Evolutionary conservation across 768 basidiomycete species (phyloP).

Genomic region (Dentipellis fragilis): DNA sequence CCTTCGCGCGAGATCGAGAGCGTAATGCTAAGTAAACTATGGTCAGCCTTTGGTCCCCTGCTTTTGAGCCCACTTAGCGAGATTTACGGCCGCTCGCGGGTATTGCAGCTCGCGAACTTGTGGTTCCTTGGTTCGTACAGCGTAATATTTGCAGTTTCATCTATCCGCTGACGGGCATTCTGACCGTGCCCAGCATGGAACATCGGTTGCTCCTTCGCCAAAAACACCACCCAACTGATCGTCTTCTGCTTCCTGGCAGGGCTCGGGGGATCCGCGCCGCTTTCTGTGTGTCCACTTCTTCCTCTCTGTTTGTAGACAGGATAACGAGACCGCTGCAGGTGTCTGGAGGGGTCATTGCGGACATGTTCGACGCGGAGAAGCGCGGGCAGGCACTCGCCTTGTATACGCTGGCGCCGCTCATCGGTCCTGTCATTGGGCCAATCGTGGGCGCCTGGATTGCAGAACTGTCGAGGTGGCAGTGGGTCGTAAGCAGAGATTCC

Average conservation of each 20-base stretch:
- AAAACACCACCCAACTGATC: slow-evolving; percentile 26
- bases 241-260: slow-evolving; percentile 50
- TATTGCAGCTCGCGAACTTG: slow-evolving; percentile 52
- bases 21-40: neutral
- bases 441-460: slow-evolving; percentile 62
- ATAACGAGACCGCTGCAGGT: neutral
- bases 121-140: slow-evolving; percentile 45
- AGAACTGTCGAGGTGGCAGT: slow-evolving; percentile 57
- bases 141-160: neutral
- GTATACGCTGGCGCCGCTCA: slow-evolving; percentile 53
- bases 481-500: slow-evolving; percentile 29
- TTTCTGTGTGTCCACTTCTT: slow-evolving; percentile 22
- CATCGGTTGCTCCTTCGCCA: slow-evolving; percentile 47
- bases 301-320: no score
- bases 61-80: slow-evolving; percentile 45
- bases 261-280: slow-evolving; percentile 62
- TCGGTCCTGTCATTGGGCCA: slow-evolving; percentile 59
- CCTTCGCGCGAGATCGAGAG: no score
- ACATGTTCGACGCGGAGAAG: slow-evolving; percentile 50
- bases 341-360: slow-evolving; percentile 60
- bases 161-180: neutral
- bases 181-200: slow-evolving; percentile 35
- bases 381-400: slow-evolving; percentile 55
- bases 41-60: slow-evolving; percentile 37
- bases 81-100: slow-evolving; percentile 20